Percentiles rank a stretch among this genome's conserved stretches.
Evolutionary conservation across 2,329 filamentous ascomycete species (phyloP).

Genomic region (Nemania sp.): DNA sequence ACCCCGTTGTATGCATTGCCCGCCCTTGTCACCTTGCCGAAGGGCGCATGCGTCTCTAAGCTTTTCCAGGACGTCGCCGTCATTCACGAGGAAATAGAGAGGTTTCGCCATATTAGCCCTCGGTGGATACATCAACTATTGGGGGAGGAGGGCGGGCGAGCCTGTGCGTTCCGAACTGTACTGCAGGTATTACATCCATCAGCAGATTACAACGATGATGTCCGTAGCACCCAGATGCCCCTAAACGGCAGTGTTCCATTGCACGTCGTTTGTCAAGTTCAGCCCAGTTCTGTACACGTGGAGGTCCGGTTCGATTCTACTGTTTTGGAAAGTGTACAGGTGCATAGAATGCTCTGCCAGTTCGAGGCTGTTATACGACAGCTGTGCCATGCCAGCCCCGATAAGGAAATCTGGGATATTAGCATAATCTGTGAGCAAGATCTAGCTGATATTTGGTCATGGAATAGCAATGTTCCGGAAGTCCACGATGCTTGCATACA

Average conservation of each 20-base stretch:
- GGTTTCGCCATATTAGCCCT: slow-evolving; percentile 5
- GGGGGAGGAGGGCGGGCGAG: slow-evolving; percentile 2
- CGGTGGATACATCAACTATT: slow-evolving; percentile 5
- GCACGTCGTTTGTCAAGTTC: slow-evolving; percentile 3
- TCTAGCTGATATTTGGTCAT: slow-evolving; percentile 1
- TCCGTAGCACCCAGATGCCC: slow-evolving; percentile 5
- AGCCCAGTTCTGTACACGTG: slow-evolving; percentile 6
- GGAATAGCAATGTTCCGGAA: slow-evolving; percentile 5
- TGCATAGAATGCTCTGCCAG: background rate
- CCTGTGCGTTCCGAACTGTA: slow-evolving; percentile 6
- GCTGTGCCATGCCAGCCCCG: background rate
- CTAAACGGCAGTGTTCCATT: slow-evolving; percentile 1
- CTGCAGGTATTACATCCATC: slow-evolving; percentile 5
- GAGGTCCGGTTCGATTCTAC: slow-evolving; percentile 4
- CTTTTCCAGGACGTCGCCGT: slow-evolving; percentile 3
- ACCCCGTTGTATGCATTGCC: slow-evolving; percentile 5
- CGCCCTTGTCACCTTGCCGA: background rate
- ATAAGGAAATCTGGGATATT: background rate
- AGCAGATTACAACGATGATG: slow-evolving; percentile 2
- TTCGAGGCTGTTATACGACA: background rate
- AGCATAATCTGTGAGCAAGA: background rate
- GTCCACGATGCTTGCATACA: background rate
- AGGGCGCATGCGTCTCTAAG: slow-evolving; percentile 3
- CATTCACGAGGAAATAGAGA: slow-evolving; percentile 4
- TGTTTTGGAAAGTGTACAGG: slow-evolving; percentile 6